Percentiles rank a stretch among this genome's conserved stretches.
Conservation (phyloP, 1,139 yeast species). For the Yamadazyma siamensis region DNA sequence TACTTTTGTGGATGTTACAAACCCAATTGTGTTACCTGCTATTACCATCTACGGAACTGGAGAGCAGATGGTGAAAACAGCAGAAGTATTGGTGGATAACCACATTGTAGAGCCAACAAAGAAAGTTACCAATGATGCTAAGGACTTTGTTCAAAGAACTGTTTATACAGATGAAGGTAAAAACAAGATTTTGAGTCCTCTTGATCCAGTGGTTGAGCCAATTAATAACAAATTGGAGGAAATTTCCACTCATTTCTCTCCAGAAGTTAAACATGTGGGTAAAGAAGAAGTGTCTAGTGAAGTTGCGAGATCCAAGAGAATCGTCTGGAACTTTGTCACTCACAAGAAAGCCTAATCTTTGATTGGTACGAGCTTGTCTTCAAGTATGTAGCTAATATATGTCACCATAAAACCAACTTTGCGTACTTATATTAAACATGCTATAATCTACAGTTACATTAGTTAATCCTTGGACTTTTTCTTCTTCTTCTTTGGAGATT, state of each 20-base stretch:
- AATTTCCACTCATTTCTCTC: constrained; percentile 31
- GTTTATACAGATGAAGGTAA: constrained; percentile 57
- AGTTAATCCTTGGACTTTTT: constrained; percentile 45
- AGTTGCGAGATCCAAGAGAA: constrained; percentile 43
- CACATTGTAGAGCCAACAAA: constrained; percentile 37
- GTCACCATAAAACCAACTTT: too few species aligned
- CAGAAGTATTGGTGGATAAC: constrained; percentile 19
- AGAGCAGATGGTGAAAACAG: constrained; percentile 13
- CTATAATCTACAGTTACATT: constrained; percentile 8
- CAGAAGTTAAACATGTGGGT: constrained; percentile 43
- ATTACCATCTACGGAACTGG: constrained; percentile 5
- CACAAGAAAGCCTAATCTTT: constrained; percentile 10
- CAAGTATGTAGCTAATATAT: too few species aligned
- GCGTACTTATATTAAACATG: constrained; percentile 7
- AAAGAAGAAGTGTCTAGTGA: constrained; percentile 50
- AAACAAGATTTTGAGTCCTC: constrained; percentile 54
- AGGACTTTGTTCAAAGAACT: constrained; percentile 34
- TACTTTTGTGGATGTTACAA: constrained; percentile 37
- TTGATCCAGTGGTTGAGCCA: constrained; percentile 64
- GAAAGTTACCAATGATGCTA: constrained; percentile 32
- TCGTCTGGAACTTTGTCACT: constrained; percentile 36
- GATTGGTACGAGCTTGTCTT: too few species aligned
- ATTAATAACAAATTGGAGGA: constrained; percentile 52
- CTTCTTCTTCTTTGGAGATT: constrained; percentile 43
- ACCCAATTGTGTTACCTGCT: constrained; percentile 43